phyloP scores from a whole-genome alignment of 352 stramenopile genomes.

The Blastocystis hominis region DNA sequence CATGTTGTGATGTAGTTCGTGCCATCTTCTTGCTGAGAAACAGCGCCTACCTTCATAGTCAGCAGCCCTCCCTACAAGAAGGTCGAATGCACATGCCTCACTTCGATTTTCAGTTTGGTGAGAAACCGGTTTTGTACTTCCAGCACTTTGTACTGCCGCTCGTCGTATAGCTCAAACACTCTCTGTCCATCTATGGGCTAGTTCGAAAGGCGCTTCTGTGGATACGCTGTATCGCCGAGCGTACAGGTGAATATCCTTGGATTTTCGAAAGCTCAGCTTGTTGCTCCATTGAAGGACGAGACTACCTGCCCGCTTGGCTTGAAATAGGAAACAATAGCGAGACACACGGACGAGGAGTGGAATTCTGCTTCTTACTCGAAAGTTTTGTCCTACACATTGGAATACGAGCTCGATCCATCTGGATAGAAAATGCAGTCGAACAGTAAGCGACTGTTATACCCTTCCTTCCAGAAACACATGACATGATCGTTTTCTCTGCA shows the following conservation, averaged over 20 bases:
- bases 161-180: conserved; percentile 1
- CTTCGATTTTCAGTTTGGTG: not conserved
- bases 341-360: not conserved
- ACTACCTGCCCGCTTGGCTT: not conserved
- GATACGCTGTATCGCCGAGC: not conserved
- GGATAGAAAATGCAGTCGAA: not conserved
- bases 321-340: conserved; percentile 23
- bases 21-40: not conserved
- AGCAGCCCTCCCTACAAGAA: not conserved
- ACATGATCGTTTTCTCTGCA: not conserved
- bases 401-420: not conserved
- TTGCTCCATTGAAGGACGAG: conserved; percentile 17
- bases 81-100: no score
- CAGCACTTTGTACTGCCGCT: not conserved
- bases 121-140: conserved; percentile 7
- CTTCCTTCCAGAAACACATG: conserved; percentile 27
- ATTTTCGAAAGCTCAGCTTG: conserved; percentile 30
- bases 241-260: not conserved
- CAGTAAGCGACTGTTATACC: not conserved
- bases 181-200: not conserved
- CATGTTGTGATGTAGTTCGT: not conserved
- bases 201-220: not conserved
- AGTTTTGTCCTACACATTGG: not conserved
- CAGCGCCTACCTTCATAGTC: not conserved
- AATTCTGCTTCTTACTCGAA: not conserved